Evolutionary conservation across 2,329 filamentous ascomycete genomes (phyloP).

Genomic region (Epichloe festucae): DNA sequence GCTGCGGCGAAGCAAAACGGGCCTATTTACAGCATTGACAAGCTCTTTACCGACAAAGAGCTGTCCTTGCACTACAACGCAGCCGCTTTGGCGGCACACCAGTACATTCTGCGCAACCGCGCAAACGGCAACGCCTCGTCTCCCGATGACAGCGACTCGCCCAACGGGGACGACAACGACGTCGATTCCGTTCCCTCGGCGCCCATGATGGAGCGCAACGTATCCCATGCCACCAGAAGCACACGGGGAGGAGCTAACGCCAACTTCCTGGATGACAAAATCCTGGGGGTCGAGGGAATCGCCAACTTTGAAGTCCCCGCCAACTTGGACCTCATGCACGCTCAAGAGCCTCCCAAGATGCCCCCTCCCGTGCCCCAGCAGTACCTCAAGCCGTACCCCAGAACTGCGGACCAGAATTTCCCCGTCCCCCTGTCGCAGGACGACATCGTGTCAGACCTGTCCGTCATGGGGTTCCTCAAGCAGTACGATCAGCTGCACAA

Average conservation of each 20-base stretch:
- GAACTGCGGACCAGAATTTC: conserved; percentile 42
- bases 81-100: conserved; percentile 48
- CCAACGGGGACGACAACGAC: conserved; percentile 38
- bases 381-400: conserved; percentile 44
- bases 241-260: conserved; percentile 40
- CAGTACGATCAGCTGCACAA: conserved; percentile 42
- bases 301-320: conserved; percentile 45
- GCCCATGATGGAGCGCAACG: conserved; percentile 48
- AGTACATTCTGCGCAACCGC: conserved; percentile 46
- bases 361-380: conserved; percentile 43
- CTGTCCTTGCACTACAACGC: conserved; percentile 51
- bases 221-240: conserved; percentile 51
- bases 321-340: conserved; percentile 43
- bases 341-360: conserved; percentile 43
- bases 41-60: conserved; percentile 59
- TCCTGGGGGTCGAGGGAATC: conserved; percentile 47
- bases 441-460: conserved; percentile 41
- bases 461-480: conserved; percentile 45
- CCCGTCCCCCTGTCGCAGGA: conserved; percentile 35
- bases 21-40: conserved; percentile 52
- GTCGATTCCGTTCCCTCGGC: conserved; percentile 35
- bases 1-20: conserved; percentile 42
- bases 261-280: conserved; percentile 44
- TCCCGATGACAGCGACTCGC: conserved; percentile 40
- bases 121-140: conserved; percentile 36